Evolutionary conservation across 2,329 filamentous ascomycete genomes (phyloP), one percentile per base, ranked within the genome.

Genomic region (Cyphellophora europaea): DNA sequence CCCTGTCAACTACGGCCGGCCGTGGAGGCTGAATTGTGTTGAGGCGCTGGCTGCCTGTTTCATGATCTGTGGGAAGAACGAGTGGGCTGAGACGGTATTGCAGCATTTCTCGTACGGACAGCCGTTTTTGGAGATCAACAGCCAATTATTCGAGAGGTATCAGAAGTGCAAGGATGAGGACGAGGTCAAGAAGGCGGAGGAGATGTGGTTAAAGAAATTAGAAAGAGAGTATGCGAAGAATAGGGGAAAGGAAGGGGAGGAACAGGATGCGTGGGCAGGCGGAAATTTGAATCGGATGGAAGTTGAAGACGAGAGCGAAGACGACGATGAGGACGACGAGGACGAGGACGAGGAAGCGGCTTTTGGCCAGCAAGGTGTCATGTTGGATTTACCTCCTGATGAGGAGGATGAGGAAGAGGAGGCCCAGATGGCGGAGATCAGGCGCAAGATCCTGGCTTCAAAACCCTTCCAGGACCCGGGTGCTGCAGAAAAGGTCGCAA

Each of bases 1-100:
- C 57, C 82, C 83, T 1, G 91, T 95, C 53, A 98, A 98, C 63
- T 98, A 98, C 62, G 91, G 91, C 41, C 84, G 85, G 53, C 91
- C 91, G 4, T 95, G 88, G 84, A 72, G 88, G 36, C 59, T 98
- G 43, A 98, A 98, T 59, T 98, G 91, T 51, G 91, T 87, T 18
- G 91, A 98, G 65, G 91, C 91, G 3, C 67, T 98, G 30, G 91
- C 87, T 0, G 89, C 91, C 3, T 85, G 84, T 14, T 98, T 93
- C 54, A 84, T 74, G 52, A 98, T 98, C 45, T 96, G 89, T 50
- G 86, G 91, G 4, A 85, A 91, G 52, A 58, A 73, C 5, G 89
- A 95, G 33, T 98, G 91, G 91, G 89, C 91, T 0, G 77, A 82
- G 53, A 74, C 85, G 43, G 77, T 93, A 1, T 62, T 98, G 17